Base-by-base conservation (phyloP, 306 rosid genomes). In the Datisca glomerata region DNA sequence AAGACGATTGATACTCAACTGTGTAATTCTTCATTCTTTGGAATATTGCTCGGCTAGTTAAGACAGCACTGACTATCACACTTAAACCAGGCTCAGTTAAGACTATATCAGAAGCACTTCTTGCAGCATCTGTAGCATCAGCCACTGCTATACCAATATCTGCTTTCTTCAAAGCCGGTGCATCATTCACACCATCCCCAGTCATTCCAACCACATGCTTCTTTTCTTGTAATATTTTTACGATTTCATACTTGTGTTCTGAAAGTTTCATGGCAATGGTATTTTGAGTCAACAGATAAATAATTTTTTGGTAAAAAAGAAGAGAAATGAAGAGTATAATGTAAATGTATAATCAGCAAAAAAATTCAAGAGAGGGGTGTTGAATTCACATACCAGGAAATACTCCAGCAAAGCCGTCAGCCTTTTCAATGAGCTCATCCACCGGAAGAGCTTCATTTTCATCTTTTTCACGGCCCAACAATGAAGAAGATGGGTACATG, bases 21-120 rank as follows among this genome's bases (percentile, higher is more conserved):
- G 94, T 84, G 51, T 84, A 84, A 51, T 84, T 84, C 69, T 84
- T 84, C 94, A 84, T 84, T 65, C 94, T 75, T 52, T 84, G 94
- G 55, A 84, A 31, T 8, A 31, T 31, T 31, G 36, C 36, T 31
- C 36, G 36, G 36, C 36, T 31, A 31, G 36, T 31, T 14, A 31
- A 31, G 36, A 31, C 36, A 14, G 36, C 36, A 31, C 36, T 31
- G 36, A 31, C 13, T 8, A 31, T 31, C 4, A 31, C 36, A 31
- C 36, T 31, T 31, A 31, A 14, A 31, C 94, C 94, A 11, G 94
- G 86, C 53, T 84, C 94, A 6, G 94, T 84, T 64, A 84, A 66
- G 57, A 79, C 94, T 63, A 84, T 56, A 53, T 84, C 94, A 47
- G 94, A 71, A 61, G 36, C 36, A 31, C 36, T 31, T 31, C 36